These are phyloP conservation scores for Musa balbisiana DNA, from an alignment of 202 grass and related monocot species.

Conservation along the genomic window DNA sequence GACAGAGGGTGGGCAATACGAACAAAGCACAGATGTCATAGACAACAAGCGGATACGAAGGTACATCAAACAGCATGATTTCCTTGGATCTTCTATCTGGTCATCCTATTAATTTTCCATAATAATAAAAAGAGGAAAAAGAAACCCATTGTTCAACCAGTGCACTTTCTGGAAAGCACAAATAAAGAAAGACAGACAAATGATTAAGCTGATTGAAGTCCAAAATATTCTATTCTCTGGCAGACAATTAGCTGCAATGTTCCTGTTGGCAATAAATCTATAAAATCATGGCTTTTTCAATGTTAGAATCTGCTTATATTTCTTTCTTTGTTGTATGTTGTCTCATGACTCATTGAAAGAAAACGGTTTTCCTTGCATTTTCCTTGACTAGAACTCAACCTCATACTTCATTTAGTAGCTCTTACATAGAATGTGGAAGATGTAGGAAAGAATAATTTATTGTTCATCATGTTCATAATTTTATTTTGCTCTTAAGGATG, in stretches of 20 bases:
- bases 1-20: slow-evolving; percentile 26
- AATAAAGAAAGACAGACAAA: neutral
- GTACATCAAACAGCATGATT: slow-evolving; percentile 26
- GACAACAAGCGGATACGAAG: slow-evolving; percentile 59
- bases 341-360: neutral
- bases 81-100: neutral
- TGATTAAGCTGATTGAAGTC: too few relatives aligned
- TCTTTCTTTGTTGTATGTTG: neutral
- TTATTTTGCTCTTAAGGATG: slow-evolving; percentile 42
- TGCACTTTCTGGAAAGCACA: neutral
- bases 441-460: neutral
- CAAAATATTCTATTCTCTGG: too few relatives aligned
- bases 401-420: neutral
- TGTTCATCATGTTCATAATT: neutral
- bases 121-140: too few relatives aligned
- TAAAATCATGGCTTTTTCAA: too few relatives aligned
- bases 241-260: too few relatives aligned
- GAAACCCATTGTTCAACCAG: neutral
- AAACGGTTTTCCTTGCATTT: too few relatives aligned
- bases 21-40: slow-evolving; percentile 24
- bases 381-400: too few relatives aligned
- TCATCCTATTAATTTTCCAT: too few relatives aligned
- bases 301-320: neutral
- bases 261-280: too few relatives aligned
- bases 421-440: neutral